phyloP scores from a whole-genome alignment of 257 asterid genomes.

The Avicennia marina region DNA sequence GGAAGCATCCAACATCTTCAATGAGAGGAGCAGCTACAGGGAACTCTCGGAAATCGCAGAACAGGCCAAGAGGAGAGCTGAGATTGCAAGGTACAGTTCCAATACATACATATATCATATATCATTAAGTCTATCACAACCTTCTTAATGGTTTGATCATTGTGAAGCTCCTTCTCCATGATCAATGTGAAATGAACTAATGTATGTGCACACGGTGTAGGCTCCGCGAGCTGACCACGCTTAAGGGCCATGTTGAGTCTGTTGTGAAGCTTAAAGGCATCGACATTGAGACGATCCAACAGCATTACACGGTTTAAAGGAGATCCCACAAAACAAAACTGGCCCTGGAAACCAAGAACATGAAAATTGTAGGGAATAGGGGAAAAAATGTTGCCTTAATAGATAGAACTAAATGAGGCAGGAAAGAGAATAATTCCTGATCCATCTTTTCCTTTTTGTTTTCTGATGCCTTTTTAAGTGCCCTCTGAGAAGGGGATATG shows the following conservation, averaged over 20 bases:
- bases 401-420: too few relatives aligned
- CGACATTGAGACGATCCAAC: conserved; percentile 35
- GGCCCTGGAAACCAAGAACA: neutral
- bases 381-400: too few relatives aligned
- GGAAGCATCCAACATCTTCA: conserved; percentile 34
- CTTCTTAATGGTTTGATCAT: too few relatives aligned
- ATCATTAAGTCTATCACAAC: too few relatives aligned
- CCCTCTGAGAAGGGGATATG: too few relatives aligned
- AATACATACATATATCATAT: too few relatives aligned
- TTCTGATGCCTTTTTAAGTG: too few relatives aligned
- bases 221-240: conserved; percentile 43
- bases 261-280: conserved; percentile 41
- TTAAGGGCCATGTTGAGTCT: conserved; percentile 41
- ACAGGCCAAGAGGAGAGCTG: conserved; percentile 90
- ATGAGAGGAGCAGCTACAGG: conserved; percentile 69
- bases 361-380: too few relatives aligned
- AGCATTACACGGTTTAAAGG: conserved; percentile 37
- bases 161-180: too few relatives aligned
- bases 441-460: too few relatives aligned
- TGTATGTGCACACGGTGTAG: conserved; percentile 14
- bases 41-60: conserved; percentile 93
- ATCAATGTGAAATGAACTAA: too few relatives aligned
- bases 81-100: conserved; percentile 66
- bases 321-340: neutral
- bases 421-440: too few relatives aligned